Percentiles rank a stretch among this genome's conserved stretches.
Evolutionary conservation across 805 yeast species (phyloP).

Genomic region (Pichia occidentalis): DNA sequence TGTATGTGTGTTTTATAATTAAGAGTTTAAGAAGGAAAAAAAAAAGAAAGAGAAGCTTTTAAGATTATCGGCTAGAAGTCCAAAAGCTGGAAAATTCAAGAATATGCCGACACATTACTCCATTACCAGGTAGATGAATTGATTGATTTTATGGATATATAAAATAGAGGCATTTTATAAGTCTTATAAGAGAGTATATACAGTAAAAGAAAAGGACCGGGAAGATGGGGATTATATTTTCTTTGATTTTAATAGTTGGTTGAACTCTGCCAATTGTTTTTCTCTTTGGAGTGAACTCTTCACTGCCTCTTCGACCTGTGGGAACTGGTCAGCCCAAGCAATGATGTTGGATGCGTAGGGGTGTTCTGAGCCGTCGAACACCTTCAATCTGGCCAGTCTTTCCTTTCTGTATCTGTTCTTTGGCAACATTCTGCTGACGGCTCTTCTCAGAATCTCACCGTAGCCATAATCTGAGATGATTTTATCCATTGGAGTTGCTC

Average conservation of each 20-base stretch:
- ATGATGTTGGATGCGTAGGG: constrained; percentile 79
- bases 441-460: constrained; percentile 76
- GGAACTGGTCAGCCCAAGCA: constrained; percentile 78
- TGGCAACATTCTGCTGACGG: constrained; percentile 96
- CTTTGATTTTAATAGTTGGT: constrained; percentile 24
- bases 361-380: constrained; percentile 81
- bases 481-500: constrained; percentile 73
- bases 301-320: constrained; percentile 40
- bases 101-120: too few species aligned
- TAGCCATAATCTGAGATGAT: constrained; percentile 74
- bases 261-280: constrained; percentile 21
- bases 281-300: constrained; percentile 31
- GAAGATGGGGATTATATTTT: constrained; percentile 5
- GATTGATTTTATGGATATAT: neutral
- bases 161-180: neutral
- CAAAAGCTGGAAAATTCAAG: neutral
- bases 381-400: constrained; percentile 78
- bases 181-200: neutral
- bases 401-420: constrained; percentile 75
- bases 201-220: neutral
- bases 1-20: constrained; percentile 1
- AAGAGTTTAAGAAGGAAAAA: constrained; percentile 4
- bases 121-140: neutral
- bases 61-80: neutral
- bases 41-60: neutral